phyloP scores from a whole-genome alignment of 2,329 filamentous ascomycete genomes.

The Beauveria sp. region DNA sequence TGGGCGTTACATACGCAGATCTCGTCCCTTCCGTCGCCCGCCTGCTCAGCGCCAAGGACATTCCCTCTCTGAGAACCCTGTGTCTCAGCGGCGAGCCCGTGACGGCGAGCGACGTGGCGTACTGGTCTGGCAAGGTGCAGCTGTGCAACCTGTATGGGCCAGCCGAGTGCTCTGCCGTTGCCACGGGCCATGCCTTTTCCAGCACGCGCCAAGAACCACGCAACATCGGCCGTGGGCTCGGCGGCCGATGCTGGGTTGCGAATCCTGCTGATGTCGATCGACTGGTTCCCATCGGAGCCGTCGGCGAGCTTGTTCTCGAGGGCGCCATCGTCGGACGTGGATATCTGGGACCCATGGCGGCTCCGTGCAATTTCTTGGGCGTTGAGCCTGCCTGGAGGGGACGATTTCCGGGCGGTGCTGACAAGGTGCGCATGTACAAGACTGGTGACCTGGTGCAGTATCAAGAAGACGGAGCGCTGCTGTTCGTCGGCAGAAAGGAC shows the following conservation, averaged over 20 bases:
- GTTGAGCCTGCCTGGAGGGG: background rate
- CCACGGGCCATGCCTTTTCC: background rate
- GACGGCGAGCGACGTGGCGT: background rate
- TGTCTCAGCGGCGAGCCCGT: background rate
- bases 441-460: slow-evolving; percentile 20
- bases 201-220: background rate
- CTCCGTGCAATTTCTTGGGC: slow-evolving; percentile 16
- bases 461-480: slow-evolving; percentile 27
- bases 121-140: background rate
- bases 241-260: background rate
- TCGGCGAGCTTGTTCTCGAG: slow-evolving; percentile 16
- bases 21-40: background rate
- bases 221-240: slow-evolving; percentile 8
- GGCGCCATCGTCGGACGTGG: slow-evolving; percentile 12
- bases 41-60: background rate
- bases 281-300: slow-evolving; percentile 11
- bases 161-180: background rate
- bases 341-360: slow-evolving; percentile 12
- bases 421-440: slow-evolving; percentile 15
- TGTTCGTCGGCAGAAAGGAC: slow-evolving; percentile 43
- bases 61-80: background rate
- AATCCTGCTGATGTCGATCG: background rate
- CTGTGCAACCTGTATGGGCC: slow-evolving; percentile 1
- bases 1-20: slow-evolving; percentile 8
- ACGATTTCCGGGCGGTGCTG: background rate